A percentile compares a stretch with the other conserved stretches of the same genome.
Conservation (phyloP, 129 eudicot species). For the Escallonia rubra region DNA sequence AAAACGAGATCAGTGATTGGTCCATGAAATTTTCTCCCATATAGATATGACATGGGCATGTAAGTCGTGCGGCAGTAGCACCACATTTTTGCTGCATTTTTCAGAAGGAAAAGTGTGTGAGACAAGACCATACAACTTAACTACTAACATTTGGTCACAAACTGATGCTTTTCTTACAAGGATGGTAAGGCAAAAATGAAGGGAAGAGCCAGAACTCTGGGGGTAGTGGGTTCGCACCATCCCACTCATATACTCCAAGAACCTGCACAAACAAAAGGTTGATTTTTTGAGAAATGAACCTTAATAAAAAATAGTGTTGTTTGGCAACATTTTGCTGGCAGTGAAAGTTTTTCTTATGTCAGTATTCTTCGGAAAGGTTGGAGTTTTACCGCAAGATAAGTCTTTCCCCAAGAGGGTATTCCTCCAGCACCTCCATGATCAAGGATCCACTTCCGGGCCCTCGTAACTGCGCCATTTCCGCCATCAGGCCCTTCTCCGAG, state of each 20-base stretch:
- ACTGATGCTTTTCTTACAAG: conserved; percentile 19
- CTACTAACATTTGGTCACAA: too few species aligned
- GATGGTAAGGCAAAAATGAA: conserved; percentile 57
- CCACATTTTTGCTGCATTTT: conserved; percentile 59
- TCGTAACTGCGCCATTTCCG: conserved; percentile 35
- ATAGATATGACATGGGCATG: conserved; percentile 69
- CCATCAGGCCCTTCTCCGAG: conserved; percentile 53
- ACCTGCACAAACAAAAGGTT: conserved; percentile 28
- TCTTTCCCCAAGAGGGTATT: conserved; percentile 71
- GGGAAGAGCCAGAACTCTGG: conserved; percentile 87
- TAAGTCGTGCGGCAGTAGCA: conserved; percentile 54
- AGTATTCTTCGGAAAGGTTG: too few species aligned
- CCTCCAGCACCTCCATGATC: conserved; percentile 71
- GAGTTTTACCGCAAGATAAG: conserved; percentile 51
- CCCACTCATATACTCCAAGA: conserved; percentile 74
- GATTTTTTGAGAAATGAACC: too few species aligned
- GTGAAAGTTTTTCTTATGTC: too few species aligned
- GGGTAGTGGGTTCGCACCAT: conserved; percentile 76
- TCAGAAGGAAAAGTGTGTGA: too few species aligned
- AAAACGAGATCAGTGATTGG: conserved; percentile 54
- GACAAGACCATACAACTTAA: too few species aligned
- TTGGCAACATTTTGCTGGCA: too few species aligned
- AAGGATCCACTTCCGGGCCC: conserved; percentile 62
- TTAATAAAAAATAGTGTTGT: too few species aligned
- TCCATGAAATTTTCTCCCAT: conserved; percentile 48